These are phyloP conservation scores for Nemania abortiva DNA, from an alignment of 2,329 filamentous ascomycete genomes.

Conservation along the genomic window DNA sequence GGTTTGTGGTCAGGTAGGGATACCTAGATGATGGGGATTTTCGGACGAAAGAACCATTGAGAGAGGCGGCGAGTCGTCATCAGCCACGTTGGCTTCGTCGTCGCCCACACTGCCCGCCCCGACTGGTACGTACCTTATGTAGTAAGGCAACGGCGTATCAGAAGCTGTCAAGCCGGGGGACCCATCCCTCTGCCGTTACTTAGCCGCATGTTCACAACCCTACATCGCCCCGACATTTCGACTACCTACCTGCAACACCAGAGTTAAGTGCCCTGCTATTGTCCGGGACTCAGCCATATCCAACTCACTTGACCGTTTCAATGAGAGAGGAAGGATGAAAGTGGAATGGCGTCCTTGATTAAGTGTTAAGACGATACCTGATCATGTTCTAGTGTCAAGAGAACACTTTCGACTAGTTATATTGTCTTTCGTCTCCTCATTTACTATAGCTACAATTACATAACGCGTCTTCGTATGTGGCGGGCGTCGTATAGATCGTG, in stretches of 20 bases:
- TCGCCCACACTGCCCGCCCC: conserved; percentile 5
- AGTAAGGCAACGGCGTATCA: background rate
- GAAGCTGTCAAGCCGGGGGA: conserved; percentile 5
- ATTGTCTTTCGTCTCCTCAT: background rate
- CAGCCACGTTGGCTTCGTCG: conserved; percentile 23
- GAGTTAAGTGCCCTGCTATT: background rate
- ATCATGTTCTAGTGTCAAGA: background rate
- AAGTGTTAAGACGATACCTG: too few relatives aligned
- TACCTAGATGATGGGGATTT: background rate
- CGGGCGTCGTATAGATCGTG: background rate
- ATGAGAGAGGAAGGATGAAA: background rate
- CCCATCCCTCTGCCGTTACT: background rate
- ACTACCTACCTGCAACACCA: background rate
- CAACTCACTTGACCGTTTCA: background rate
- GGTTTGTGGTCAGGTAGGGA: too few relatives aligned
- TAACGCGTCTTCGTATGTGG: background rate
- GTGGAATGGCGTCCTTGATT: too few relatives aligned
- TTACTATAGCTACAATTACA: background rate
- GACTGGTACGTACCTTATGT: background rate
- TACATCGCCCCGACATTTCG: background rate
- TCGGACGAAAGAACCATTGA: background rate
- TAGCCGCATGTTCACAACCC: background rate
- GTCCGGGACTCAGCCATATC: background rate
- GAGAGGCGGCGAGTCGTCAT: conserved; percentile 15
- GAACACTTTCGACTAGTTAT: background rate